Conservation (phyloP, 75 land plant genomes). For the Cunninghamia lanceolata region DNA sequence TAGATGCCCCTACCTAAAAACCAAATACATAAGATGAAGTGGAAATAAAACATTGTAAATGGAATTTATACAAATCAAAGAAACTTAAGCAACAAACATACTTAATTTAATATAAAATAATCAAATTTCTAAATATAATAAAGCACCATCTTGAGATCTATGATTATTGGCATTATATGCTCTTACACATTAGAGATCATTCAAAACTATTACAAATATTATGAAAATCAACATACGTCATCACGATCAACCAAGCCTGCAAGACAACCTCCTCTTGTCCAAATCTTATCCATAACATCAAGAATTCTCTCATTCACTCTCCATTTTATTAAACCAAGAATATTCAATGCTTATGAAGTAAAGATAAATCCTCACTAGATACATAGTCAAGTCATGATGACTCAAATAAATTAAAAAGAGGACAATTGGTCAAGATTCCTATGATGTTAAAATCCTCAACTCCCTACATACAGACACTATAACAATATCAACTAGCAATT, state of each 20-base stretch:
- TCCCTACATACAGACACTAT: background rate
- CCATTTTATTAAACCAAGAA: slow-evolving; percentile 85
- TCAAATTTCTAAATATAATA: background rate
- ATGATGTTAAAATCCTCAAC: background rate
- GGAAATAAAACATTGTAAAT: too few species aligned
- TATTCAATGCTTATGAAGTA: slow-evolving; percentile 68
- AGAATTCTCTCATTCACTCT: slow-evolving; percentile 74
- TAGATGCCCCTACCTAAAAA: slow-evolving; percentile 73
- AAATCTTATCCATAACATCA: slow-evolving; percentile 73
- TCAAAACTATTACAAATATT: background rate
- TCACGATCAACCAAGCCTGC: slow-evolving; percentile 81
- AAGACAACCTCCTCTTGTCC: slow-evolving; percentile 81
- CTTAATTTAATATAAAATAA: background rate
- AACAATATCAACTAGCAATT: too few species aligned
- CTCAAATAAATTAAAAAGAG: background rate
- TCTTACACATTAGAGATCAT: background rate
- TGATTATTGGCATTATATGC: background rate
- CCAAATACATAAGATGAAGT: too few species aligned
- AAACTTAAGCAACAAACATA: background rate
- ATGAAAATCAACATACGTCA: slow-evolving; percentile 53
- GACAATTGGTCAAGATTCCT: background rate
- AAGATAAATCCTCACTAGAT: background rate
- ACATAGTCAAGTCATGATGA: background rate
- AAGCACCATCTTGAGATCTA: background rate
- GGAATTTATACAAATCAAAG: too few species aligned